phyloP scores from a whole-genome alignment of 352 stramenopile genomes.

The Peronospora destructor region DNA sequence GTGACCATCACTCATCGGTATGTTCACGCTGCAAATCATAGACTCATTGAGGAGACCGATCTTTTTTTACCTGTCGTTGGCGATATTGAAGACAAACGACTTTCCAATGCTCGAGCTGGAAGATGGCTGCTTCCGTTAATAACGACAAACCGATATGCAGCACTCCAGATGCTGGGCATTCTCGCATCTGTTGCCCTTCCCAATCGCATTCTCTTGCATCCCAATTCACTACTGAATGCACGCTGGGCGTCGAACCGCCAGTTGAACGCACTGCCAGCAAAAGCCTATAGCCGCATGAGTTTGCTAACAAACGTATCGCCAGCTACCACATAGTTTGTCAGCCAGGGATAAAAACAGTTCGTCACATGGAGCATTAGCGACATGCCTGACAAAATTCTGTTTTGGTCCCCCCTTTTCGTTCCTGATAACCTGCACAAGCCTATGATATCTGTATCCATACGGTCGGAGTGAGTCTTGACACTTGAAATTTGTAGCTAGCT shows the following conservation, averaged over 20 bases:
- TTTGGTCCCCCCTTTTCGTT: slow-evolving; percentile 25
- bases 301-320: slow-evolving; percentile 1
- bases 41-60: slow-evolving; percentile 9
- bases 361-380: slow-evolving; percentile 14
- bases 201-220: slow-evolving; percentile 22
- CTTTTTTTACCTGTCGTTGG: slow-evolving; percentile 8
- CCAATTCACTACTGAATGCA: background rate
- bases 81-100: slow-evolving; percentile 11
- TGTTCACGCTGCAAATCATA: slow-evolving; percentile 9
- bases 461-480: background rate
- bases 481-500: background rate
- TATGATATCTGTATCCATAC: slow-evolving; percentile 19
- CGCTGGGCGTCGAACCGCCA: background rate
- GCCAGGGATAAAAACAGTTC: background rate
- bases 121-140: background rate
- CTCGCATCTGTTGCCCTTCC: slow-evolving; percentile 16
- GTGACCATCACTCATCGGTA: slow-evolving; percentile 9
- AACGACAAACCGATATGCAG: background rate
- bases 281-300: background rate
- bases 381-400: slow-evolving; percentile 17
- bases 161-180: slow-evolving; percentile 5
- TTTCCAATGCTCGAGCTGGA: slow-evolving; percentile 1
- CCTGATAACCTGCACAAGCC: slow-evolving; percentile 25
- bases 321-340: background rate
- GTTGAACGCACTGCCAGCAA: slow-evolving; percentile 2